Percentiles rank a stretch among this genome's conserved stretches.
Evolutionary conservation across 2,329 filamentous ascomycete species (phyloP).

Genomic region (Exophiala sideris): DNA sequence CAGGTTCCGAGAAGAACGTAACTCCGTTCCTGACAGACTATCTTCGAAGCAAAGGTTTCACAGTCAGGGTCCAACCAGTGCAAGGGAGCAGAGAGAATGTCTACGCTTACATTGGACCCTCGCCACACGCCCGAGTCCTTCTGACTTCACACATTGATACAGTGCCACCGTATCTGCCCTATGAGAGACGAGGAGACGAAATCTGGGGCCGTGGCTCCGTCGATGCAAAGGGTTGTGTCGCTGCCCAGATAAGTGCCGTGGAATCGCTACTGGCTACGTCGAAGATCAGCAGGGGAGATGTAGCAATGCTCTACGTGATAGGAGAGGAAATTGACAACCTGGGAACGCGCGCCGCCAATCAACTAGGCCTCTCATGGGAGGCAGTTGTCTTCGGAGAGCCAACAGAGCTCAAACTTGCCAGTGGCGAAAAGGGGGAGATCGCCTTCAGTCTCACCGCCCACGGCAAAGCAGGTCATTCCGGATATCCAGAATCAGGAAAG

Average conservation of each 20-base stretch:
- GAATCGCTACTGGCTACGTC: constrained; percentile 49
- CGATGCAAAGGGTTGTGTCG: constrained; percentile 62
- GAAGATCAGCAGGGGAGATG: constrained; percentile 47
- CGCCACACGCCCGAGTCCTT: constrained; percentile 32
- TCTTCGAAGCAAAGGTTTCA: constrained; percentile 35
- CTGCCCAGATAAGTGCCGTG: constrained; percentile 69
- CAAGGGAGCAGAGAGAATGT: constrained; percentile 37
- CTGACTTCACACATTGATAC: constrained; percentile 44
- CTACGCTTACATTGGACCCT: constrained; percentile 38
- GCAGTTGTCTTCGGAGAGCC: constrained; percentile 55
- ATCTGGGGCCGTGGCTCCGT: constrained; percentile 68
- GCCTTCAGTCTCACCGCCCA: constrained; percentile 34
- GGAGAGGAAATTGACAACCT: constrained; percentile 55
- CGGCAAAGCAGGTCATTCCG: constrained; percentile 36
- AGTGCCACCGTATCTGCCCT: constrained; percentile 70
- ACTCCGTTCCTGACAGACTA: constrained; percentile 32
- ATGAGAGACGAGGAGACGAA: constrained; percentile 45
- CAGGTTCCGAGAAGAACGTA: too few relatives aligned
- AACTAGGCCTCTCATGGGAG: constrained; percentile 42
- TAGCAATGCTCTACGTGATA: constrained; percentile 62
- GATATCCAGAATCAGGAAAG: constrained; percentile 32
- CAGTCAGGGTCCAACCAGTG: constrained; percentile 38
- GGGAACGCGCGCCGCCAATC: constrained; percentile 54
- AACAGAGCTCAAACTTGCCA: constrained; percentile 52
- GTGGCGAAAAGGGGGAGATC: constrained; percentile 52